Evolutionary conservation across 106 monocot species (phyloP).

Genomic region (Dioscorea alata): DNA sequence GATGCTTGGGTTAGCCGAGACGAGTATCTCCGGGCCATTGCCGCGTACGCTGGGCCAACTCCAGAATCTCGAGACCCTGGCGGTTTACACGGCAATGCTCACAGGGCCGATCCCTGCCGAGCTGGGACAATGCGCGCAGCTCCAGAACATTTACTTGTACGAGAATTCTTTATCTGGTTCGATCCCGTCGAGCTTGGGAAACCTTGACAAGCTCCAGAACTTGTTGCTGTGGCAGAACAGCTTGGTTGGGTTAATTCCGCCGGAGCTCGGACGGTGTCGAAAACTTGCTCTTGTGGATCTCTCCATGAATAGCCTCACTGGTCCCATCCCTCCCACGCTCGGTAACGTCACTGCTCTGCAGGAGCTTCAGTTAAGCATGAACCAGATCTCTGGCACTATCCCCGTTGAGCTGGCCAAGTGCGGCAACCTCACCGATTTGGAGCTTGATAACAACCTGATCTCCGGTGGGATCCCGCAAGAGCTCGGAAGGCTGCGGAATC

Average conservation of each 20-base stretch:
- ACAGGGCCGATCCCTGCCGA: slow-evolving; percentile 85
- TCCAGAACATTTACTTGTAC: slow-evolving; percentile 68
- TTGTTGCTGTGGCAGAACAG: slow-evolving; percentile 89
- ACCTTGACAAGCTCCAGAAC: slow-evolving; percentile 37
- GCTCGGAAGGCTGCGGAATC: slow-evolving; percentile 36
- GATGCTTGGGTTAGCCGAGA: slow-evolving; percentile 82
- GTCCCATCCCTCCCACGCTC: slow-evolving; percentile 47
- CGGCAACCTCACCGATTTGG: slow-evolving; percentile 62
- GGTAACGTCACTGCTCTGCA: slow-evolving; percentile 57
- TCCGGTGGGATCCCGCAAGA: slow-evolving; percentile 62
- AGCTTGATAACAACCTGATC: slow-evolving; percentile 88
- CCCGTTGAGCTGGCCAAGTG: slow-evolving; percentile 55
- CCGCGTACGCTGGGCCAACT: slow-evolving; percentile 48
- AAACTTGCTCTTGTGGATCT: slow-evolving; percentile 54
- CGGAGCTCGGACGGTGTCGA: slow-evolving; percentile 46
- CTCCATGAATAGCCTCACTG: slow-evolving; percentile 70
- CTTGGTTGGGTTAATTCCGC: slow-evolving; percentile 66
- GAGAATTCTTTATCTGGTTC: slow-evolving; percentile 69
- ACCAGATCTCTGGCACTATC: slow-evolving; percentile 71
- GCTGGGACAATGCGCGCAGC: slow-evolving; percentile 51
- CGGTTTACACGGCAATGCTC: slow-evolving; percentile 81
- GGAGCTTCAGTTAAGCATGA: slow-evolving; percentile 83
- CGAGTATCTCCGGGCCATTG: slow-evolving; percentile 60
- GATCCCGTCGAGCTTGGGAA: slow-evolving; percentile 50
- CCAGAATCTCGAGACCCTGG: slow-evolving; percentile 59